phyloP scores from a whole-genome alignment of 1,139 yeast genomes.

The Geotrichum reessii region DNA sequence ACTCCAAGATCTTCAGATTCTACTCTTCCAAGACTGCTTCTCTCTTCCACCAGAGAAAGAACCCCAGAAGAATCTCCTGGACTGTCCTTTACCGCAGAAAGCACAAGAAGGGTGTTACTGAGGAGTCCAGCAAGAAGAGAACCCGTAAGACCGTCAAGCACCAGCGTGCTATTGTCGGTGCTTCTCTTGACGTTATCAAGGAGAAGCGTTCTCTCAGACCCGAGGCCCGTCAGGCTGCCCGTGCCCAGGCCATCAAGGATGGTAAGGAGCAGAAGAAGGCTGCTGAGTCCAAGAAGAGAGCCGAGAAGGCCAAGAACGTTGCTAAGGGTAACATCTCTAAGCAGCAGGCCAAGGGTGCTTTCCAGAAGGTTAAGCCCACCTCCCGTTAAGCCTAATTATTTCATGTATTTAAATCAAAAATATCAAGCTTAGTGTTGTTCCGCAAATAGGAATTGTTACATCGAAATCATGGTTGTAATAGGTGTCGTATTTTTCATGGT shows the following conservation, averaged over 20 bases:
- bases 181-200: conserved; percentile 95
- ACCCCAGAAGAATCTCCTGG: conserved; percentile 99
- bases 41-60: conserved; percentile 98
- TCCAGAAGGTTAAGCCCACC: conserved; percentile 77
- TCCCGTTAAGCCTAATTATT: conserved; percentile 61
- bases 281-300: conserved; percentile 83
- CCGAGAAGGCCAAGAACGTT: conserved; percentile 83
- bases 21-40: conserved; percentile 96
- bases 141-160: conserved; percentile 95
- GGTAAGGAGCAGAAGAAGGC: conserved; percentile 94
- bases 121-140: conserved; percentile 96
- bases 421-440: not conserved
- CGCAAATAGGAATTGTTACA: not conserved
- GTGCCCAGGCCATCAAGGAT: conserved; percentile 83
- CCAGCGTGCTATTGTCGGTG: conserved; percentile 99
- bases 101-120: conserved; percentile 99
- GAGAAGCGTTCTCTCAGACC: conserved; percentile 96
- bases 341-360: conserved; percentile 40
- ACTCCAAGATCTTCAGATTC: conserved; percentile 99
- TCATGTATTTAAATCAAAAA: not conserved
- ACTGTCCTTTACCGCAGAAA: conserved; percentile 99
- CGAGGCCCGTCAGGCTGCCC: conserved; percentile 96
- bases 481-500: not conserved
- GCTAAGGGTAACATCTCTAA: conserved; percentile 68
- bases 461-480: not conserved